Conservation (phyloP, 1,284 basidiomycete genomes). For the Ustilago bromivora region DNA sequence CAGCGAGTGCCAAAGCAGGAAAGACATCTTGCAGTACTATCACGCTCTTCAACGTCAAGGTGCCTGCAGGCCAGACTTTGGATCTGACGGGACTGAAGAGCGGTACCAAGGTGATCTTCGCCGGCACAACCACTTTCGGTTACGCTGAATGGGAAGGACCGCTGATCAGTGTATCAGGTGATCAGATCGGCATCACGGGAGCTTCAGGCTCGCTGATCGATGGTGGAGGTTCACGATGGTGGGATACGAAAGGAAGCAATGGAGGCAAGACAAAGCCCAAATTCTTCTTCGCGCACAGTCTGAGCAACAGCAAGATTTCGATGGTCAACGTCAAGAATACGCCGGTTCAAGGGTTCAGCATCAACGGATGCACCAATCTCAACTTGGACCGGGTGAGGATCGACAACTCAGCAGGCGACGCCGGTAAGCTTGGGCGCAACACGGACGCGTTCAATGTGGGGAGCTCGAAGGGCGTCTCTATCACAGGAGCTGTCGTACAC, state of each 20-base stretch:
- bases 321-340: slow-evolving; percentile 38
- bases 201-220: slow-evolving; percentile 17
- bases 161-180: slow-evolving; percentile 26
- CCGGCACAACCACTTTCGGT: slow-evolving; percentile 41
- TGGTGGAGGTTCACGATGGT: slow-evolving; percentile 31
- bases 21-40: slow-evolving; percentile 36
- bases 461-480: slow-evolving; percentile 23
- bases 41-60: slow-evolving; percentile 35
- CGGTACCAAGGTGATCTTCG: slow-evolving; percentile 30
- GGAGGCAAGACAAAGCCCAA: slow-evolving; percentile 48
- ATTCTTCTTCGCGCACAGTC: slow-evolving; percentile 23
- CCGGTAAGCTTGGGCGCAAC: slow-evolving; percentile 25
- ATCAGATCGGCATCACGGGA: slow-evolving; percentile 19
- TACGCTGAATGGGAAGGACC: slow-evolving; percentile 41
- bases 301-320: slow-evolving; percentile 26
- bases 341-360: slow-evolving; percentile 42
- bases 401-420: slow-evolving; percentile 28
- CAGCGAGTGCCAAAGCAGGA: slow-evolving; percentile 16
- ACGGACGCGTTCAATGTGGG: slow-evolving; percentile 50
- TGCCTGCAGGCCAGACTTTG: slow-evolving; percentile 39
- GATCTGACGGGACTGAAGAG: slow-evolving; percentile 28
- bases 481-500: slow-evolving; percentile 24
- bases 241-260: slow-evolving; percentile 37
- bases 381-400: slow-evolving; percentile 26
- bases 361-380: slow-evolving; percentile 27